Base-by-base conservation (phyloP, 495 filamentous ascomycete species). In the Amorphotheca resinae region DNA sequence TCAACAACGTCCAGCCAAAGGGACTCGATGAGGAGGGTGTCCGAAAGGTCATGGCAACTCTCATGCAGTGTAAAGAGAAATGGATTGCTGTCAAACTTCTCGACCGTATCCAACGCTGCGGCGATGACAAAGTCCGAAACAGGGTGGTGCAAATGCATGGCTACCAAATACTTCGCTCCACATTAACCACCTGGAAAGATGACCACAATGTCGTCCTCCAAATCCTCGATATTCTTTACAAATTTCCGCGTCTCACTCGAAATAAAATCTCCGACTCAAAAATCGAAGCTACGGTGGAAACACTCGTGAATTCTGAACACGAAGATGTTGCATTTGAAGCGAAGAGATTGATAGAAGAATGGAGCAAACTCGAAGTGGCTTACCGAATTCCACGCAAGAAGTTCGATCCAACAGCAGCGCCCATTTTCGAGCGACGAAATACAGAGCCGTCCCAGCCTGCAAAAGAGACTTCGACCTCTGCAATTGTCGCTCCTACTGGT, bases 71-170 rank as follows among this genome's bases (percentile, higher is more conserved):
- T 69, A 89, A 91, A 63, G 91, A 99, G 71, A 95, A 95, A 54
- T 99, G 93, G 93, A 95, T 99, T 59, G 84, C 84, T 9, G 87
- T 94, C 65, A 96, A 95, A 65, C 67, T 99, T 41, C 77, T 99
- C 12, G 72, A 75, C 28, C 87, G 91, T 32, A 84, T 99, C 42
- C 86, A 95, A 59, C 76, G 73, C n/a, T 83, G 81, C 59, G 79
- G 91, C 37, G 87, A 95, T 46, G 88, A 95, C 53, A 74, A 78
- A 41, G 85, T 95, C 31, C 76, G 79, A 37, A 85, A 93, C 62
- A 79, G 84, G 12, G 86, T 96, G 23, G 80, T 95, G 43, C 81
- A 85, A 57, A 89, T 96, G 82, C 91, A 95, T 66, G 93, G 88
- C 35, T 96, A 99, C 58, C 82, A 86, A 49, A 94, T 95, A 48